Base-by-base conservation (phyloP, 2,329 filamentous ascomycete genomes). In the Fusarium burgessii region DNA sequence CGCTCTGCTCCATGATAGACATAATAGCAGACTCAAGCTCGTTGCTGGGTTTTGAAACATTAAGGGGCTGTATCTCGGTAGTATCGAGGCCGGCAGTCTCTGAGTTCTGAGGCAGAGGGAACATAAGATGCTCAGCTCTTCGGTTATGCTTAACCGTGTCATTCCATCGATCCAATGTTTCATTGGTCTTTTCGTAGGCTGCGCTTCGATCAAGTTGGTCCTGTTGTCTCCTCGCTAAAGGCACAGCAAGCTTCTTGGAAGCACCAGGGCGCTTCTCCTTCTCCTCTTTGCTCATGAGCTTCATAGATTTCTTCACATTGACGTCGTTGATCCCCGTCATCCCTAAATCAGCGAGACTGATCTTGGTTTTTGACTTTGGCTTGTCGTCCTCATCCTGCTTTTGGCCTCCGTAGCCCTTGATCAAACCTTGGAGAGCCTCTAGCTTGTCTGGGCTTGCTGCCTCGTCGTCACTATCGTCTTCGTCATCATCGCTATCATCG, bases 61-160 rank as follows among this genome's bases (percentile, higher is more conserved):
- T 89, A 5, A 93, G 81, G 9, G 94, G 89, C 40, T 88, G 86
- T 42, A 93, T 88, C 76, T 91, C 89, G 25, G 87, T 89, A 63
- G 86, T 89, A 72, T 88, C 83, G 25, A 90, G 81, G 23, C 90
- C 89, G 32, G 86, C 86, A 58, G 85, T 86, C 25, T 87, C 89
- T 63, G 90, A 89, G 41, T 91, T 91, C 75, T 94, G 91, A 5
- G 91, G 88, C 0, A 98, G 86, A 8, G 96, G 96, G 77, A 99
- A 99, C 23, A 91, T 86, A 15, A 99, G 85, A 79, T 97, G 94
- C 70, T 98, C 96, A 2, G 95, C 95, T 74, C 94, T 89, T 65
- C 96, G 92, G 80, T 98, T 98, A 35, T 93, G 90, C 82, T 98
- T 97, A 77, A 99, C 94, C 0, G 96, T 98, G 66, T 98, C 95